Evolutionary conservation across 257 asterid genomes (phyloP).

Genomic region (Solanum lignicaule): DNA sequence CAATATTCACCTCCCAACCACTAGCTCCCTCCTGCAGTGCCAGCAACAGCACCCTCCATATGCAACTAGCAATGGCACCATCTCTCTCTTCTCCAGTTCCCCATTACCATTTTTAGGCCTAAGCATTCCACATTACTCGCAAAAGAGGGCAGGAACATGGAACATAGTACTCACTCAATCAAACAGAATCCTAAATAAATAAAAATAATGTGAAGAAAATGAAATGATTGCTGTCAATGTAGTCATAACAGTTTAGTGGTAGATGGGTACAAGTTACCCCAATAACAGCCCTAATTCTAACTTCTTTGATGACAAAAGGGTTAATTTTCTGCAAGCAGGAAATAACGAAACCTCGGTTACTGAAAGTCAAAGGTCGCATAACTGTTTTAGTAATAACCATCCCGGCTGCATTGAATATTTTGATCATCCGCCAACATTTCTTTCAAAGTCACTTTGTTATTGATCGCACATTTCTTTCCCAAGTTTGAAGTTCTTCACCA

Average conservation of each 20-base stretch:
- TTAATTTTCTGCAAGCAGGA: neutral
- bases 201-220: neutral
- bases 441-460: neutral
- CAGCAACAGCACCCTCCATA: neutral
- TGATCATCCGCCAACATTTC: neutral
- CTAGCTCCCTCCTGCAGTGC: neutral
- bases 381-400: neutral
- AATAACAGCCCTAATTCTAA: neutral
- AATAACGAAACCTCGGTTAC: neutral
- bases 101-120: neutral
- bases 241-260: neutral
- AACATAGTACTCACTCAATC: neutral
- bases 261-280: neutral
- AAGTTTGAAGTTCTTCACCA: neutral
- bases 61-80: neutral
- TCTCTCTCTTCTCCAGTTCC: neutral
- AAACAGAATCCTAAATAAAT: neutral
- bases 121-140: neutral
- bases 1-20: neutral
- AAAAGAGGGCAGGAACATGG: neutral
- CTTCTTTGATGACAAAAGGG: neutral
- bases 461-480: neutral
- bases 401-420: neutral
- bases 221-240: neutral
- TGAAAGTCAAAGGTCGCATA: neutral